Base-by-base conservation (phyloP, 495 filamentous ascomycete genomes). In the Letharia lupina region DNA sequence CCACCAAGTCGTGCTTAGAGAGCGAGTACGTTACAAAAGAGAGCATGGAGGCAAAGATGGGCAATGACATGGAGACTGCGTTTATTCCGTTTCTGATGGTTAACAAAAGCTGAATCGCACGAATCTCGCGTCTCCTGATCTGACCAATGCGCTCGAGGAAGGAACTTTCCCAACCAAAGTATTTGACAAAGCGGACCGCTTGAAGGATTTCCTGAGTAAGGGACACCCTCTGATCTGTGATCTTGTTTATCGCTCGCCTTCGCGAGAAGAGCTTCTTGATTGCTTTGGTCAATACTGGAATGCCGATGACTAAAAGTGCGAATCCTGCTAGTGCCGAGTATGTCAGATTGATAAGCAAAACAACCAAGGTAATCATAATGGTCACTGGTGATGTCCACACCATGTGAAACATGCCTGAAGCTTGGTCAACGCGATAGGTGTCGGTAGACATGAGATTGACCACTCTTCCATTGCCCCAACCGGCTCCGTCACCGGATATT, bases 401-500 rank as follows among this genome's bases (percentile, higher is more conserved):
- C 73, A 98, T 82, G 70, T 98, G 93, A 76, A 96, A 92, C 78
- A 96, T 84, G 61, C 89, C 90, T 18, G 80, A 89, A 5, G 91
- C 91, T 71, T 89, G 85, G 71, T 96, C 91, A 66, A 98, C 81
- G 61, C 92, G 89, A 75, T 93, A 92, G 20, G 93, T 91, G 70
- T 98, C 93, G 48, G 91, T 90, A 64, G 88, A 89, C 93, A 98
- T 97, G 70, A 98, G 73, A 63, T 93, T 95, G 67, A 93, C 83
- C 40, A 98, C 88, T 64, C 89, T 84, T 28, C 93, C 93, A 71
- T 97, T 98, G 56, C 85, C 85, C 93, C 93, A 98, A 28, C 91
- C 92, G 9, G 81, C 81, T 35, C 88, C 89, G 69, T 91, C 87
- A 20, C 84, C 85, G 12, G 81, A 73, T 18, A 89, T 77, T 8